Base-by-base conservation (phyloP, 73 alveolate genomes). In the Paramecium tetraurelia region DNA sequence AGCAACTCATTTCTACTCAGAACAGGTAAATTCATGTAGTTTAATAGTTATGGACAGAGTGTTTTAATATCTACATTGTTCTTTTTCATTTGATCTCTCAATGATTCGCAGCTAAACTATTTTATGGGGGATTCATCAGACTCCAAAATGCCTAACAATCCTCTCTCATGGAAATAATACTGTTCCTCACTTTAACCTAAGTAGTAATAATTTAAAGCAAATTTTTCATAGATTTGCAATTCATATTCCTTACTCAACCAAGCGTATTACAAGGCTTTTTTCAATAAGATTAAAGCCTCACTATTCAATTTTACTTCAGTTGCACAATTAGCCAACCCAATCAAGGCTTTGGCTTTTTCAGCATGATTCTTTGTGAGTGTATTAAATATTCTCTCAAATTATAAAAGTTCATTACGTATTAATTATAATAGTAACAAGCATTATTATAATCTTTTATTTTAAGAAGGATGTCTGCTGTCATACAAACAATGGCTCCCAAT, bases 111-210 rank as follows among this genome's bases (percentile, higher is more conserved):
- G 20, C 90, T 48, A 44, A 80, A 80, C 12, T 43, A 44, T 46
- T 80, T 80, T 0, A 80, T 41, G 5, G 70, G 72, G 0, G 76
- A 44, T 8, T 80, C 90, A 9, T 80, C 90, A 18, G 46, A 22
- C 43, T 80, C 90, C 2, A 44, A 22, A 4, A 80, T 46, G 3
- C 90, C 90, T 22, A 44, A 27, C 24, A 48, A 44, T 24, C 90
- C 90, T 80, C 90, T 41, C 18, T 80, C 90, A 80, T 80, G 90
- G 46, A 80, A 80, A 35, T 80, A 80, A 18, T 20, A 46, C n/a
- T 33, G 18, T 5, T 80, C 90, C 11, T 80, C 70, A 41, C 46
- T 27, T 80, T 80, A 44, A 1, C 90, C 90, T 63, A 44, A 41
- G 48, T 80, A 80, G 22, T 31, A 80, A 41, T 80, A 80, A 48